Evolutionary conservation across 495 filamentous ascomycete species (phyloP).

Genomic region (Aspergillus diversus): DNA sequence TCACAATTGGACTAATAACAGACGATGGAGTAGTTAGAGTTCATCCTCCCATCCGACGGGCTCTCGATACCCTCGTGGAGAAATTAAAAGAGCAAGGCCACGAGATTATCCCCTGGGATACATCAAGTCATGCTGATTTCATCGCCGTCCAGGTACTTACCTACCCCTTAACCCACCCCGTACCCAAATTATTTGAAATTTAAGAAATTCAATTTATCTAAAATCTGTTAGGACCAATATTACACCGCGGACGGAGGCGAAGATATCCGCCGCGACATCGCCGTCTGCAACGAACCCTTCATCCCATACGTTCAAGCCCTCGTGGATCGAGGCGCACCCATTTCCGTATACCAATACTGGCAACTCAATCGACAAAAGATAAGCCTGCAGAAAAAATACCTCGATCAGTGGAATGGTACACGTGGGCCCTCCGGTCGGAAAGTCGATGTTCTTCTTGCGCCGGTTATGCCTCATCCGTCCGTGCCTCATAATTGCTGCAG

Average conservation of each 20-base stretch:
- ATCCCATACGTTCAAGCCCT: conserved; percentile 52
- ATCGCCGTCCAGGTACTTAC: conserved; percentile 25
- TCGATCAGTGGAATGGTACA: conserved; percentile 56
- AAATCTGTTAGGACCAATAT: conserved; percentile 40
- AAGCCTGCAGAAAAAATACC: conserved; percentile 54
- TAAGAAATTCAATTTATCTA: background rate
- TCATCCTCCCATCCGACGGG: conserved; percentile 51
- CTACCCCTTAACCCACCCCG: background rate
- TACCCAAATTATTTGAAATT: background rate
- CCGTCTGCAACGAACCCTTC: conserved; percentile 51
- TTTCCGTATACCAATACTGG: conserved; percentile 59
- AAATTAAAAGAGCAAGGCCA: conserved; percentile 46
- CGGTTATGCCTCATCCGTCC: conserved; percentile 50
- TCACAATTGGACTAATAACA: conserved; percentile 49
- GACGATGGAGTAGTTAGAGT: conserved; percentile 53
- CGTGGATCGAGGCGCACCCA: conserved; percentile 48
- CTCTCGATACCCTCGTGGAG: conserved; percentile 36
- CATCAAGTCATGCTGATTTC: conserved; percentile 45
- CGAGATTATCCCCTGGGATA: conserved; percentile 51
- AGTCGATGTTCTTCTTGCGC: conserved; percentile 65
- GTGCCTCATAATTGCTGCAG: conserved; percentile 40
- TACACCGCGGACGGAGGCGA: conserved; percentile 59
- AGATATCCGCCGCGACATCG: conserved; percentile 54
- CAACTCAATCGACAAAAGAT: conserved; percentile 56
- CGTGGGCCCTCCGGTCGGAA: conserved; percentile 48